Evolutionary conservation across 495 filamentous ascomycete genomes (phyloP).

Genomic region (Saxophila tyrrhenica): DNA sequence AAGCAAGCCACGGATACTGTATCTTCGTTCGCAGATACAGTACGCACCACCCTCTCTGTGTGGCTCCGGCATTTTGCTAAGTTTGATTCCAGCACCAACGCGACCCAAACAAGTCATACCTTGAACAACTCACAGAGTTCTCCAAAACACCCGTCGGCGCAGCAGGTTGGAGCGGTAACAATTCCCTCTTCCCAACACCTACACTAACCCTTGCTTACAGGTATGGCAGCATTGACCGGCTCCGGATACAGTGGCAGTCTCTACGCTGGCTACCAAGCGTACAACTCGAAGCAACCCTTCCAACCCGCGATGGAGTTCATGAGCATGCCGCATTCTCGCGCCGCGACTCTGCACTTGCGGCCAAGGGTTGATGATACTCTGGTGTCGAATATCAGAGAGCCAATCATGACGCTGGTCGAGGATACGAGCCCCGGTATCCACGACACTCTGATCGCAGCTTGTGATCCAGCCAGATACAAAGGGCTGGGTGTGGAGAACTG

Average conservation of each 20-base stretch:
- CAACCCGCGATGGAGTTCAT: constrained; percentile 28
- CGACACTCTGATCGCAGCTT: constrained; percentile 33
- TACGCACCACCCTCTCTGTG: background rate
- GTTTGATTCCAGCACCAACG: constrained; percentile 19
- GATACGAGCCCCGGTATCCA: constrained; percentile 30
- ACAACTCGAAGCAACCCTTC: constrained; percentile 15
- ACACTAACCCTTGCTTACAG: constrained; percentile 11
- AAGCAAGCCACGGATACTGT: constrained; percentile 16
- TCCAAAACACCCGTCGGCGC: constrained; percentile 34
- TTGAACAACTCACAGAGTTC: constrained; percentile 32
- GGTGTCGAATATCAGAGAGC: constrained; percentile 28
- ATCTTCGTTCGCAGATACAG: constrained; percentile 22
- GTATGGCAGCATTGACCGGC: constrained; percentile 21
- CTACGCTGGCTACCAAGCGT: constrained; percentile 32
- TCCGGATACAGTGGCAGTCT: constrained; percentile 25
- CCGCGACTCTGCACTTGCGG: constrained; percentile 23
- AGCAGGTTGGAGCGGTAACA: constrained; percentile 22
- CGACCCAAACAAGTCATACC: constrained; percentile 30
- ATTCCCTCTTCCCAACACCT: background rate
- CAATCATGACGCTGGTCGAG: constrained; percentile 30
- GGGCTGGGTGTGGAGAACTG: constrained; percentile 28
- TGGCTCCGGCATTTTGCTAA: background rate
- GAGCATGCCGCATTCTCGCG: constrained; percentile 30
- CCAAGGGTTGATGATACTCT: constrained; percentile 27
- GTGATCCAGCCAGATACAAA: constrained; percentile 27